Percentiles rank a stretch among this genome's conserved stretches.
Conservation (phyloP, 2,329 filamentous ascomycete genomes). For the Tympanopsis confertula region DNA sequence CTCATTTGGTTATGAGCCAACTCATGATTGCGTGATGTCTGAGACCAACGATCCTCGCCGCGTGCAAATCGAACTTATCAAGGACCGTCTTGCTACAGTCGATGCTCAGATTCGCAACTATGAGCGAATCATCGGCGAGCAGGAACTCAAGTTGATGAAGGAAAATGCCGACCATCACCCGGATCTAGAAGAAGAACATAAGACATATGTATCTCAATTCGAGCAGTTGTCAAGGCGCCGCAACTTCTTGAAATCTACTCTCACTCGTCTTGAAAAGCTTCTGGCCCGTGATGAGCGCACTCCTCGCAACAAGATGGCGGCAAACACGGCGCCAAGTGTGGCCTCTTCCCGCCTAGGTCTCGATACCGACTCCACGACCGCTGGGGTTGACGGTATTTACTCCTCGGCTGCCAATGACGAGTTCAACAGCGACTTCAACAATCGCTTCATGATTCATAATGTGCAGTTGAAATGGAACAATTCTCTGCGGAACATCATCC, state of each 20-base stretch:
- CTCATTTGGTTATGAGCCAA: slow-evolving; percentile 59
- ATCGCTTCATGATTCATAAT: slow-evolving; percentile 69
- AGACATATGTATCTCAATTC: slow-evolving; percentile 20
- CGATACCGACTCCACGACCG: not conserved
- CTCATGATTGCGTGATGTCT: slow-evolving; percentile 65
- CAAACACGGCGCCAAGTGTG: not conserved
- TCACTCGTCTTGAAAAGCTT: slow-evolving; percentile 14
- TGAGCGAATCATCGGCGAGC: slow-evolving; percentile 43
- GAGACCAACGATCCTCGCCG: slow-evolving; percentile 53
- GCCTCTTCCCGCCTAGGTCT: not conserved
- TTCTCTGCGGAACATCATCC: slow-evolving; percentile 59
- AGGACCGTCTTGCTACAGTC: slow-evolving; percentile 49
- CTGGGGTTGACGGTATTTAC: slow-evolving; percentile 9
- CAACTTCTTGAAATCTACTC: slow-evolving; percentile 2
- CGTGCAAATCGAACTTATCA: slow-evolving; percentile 59
- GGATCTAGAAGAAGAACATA: slow-evolving; percentile 26
- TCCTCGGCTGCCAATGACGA: slow-evolving; percentile 48
- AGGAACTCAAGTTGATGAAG: slow-evolving; percentile 41
- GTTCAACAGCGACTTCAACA: slow-evolving; percentile 62
- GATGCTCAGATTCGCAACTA: slow-evolving; percentile 52
- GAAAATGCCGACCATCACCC: slow-evolving; percentile 14
- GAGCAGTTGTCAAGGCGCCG: slow-evolving; percentile 13
- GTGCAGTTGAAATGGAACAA: slow-evolving; percentile 71
- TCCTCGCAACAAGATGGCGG: not conserved
- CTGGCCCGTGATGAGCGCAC: slow-evolving; percentile 3